phyloP scores from a whole-genome alignment of 768 basidiomycete genomes.

The Psilocybe sp. region DNA sequence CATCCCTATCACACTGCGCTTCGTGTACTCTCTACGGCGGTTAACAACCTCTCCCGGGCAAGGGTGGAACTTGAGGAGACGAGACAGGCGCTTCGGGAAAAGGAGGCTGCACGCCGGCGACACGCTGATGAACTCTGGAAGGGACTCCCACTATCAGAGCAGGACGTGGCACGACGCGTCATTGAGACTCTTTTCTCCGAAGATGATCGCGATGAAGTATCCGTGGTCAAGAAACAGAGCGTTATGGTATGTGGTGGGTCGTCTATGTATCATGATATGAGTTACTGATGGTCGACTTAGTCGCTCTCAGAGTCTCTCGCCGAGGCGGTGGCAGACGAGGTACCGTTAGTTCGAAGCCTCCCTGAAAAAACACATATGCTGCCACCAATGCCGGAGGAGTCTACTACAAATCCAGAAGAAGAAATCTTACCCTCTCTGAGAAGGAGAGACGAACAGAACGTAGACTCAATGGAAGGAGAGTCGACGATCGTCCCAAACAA shows the following conservation, averaged over 20 bases:
- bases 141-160: conserved; percentile 58
- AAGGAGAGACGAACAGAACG: conserved; percentile 7
- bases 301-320: conserved; percentile 52
- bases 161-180: conserved; percentile 65
- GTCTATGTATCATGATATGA: conserved; percentile 2
- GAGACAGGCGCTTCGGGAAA: conserved; percentile 51
- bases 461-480: conserved; percentile 6
- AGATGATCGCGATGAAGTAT: conserved; percentile 43
- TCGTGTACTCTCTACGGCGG: conserved; percentile 66
- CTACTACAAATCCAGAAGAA: conserved; percentile 3
- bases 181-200: conserved; percentile 64
- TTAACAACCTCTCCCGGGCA: conserved; percentile 53
- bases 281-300: conserved; percentile 23
- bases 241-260: conserved; percentile 42
- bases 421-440: background rate
- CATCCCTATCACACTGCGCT: conserved; percentile 69
- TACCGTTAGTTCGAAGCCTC: conserved; percentile 31
- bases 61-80: conserved; percentile 65
- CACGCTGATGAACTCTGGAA: conserved; percentile 55
- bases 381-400: conserved; percentile 35
- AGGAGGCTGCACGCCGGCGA: conserved; percentile 48
- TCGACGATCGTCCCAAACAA: conserved; percentile 21
- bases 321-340: conserved; percentile 54
- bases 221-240: conserved; percentile 57
- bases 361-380: conserved; percentile 27